Evolutionary conservation across 2,329 filamentous ascomycete genomes (phyloP).

Genomic region (Cephalotrichum gorgonifer): DNA sequence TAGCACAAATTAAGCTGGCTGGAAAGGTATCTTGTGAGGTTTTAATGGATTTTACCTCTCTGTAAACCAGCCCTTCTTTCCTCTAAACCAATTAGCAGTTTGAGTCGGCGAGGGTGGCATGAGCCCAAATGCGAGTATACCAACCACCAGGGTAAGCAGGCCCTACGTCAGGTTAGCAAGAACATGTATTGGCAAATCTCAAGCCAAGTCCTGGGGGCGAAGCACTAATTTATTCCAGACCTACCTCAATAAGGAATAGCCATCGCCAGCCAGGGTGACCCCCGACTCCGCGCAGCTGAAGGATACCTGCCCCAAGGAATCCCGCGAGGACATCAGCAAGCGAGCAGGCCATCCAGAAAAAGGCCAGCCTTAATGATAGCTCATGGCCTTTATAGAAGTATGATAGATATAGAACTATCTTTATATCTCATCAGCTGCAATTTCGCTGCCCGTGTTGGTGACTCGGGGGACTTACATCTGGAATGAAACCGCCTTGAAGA

Average conservation of each 20-base stretch:
- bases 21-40: not conserved
- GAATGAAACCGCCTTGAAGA: conserved; percentile 35
- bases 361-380: conserved; percentile 25
- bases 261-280: conserved; percentile 31
- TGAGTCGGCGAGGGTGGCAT: conserved; percentile 43
- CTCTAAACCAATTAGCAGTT: conserved; percentile 42
- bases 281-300: conserved; percentile 26
- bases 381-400: conserved; percentile 33
- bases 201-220: not conserved
- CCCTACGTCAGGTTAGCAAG: conserved; percentile 14
- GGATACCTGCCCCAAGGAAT: conserved; percentile 25
- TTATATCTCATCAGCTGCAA: not conserved
- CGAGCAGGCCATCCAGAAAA: conserved; percentile 30
- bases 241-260: conserved; percentile 46
- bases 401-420: conserved; percentile 25
- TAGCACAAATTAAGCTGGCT: too few species aligned
- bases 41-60: conserved; percentile 22
- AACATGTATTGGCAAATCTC: too few species aligned
- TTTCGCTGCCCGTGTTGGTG: not conserved
- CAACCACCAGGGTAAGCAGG: conserved; percentile 32
- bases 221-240: conserved; percentile 17
- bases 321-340: conserved; percentile 27
- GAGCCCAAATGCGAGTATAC: conserved; percentile 39
- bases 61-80: conserved; percentile 47
- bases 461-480: conserved; percentile 21